Base-by-base conservation (phyloP, 306 rosid species). In the Cucumis hystrix region DNA sequence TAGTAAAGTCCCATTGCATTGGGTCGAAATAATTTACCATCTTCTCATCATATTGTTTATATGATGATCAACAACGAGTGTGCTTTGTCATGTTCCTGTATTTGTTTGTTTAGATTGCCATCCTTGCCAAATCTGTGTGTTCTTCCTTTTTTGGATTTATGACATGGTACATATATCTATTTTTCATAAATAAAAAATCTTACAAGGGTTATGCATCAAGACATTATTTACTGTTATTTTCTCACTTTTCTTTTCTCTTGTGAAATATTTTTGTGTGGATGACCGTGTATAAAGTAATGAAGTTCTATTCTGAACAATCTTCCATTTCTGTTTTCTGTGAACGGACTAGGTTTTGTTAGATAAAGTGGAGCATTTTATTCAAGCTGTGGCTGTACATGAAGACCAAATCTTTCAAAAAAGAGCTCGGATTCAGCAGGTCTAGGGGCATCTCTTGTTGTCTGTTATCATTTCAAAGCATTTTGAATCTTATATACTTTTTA, bases 341-440 rank as follows among this genome's bases (percentile, higher is more conserved):
- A 14, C 59, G 78, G 49, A 71, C 63, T 87, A 95, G 98, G 98
- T 92, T 59, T 81, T 78, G 77, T 80, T 95, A 58, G 97, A 95
- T 78, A 87, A 83, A 89, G 98, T 92, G 79, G 98, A 95, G 64
- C 91, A 87, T 83, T 95, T 92, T 83, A 82, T 88, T 77, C 96
- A 92, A 82, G 77, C 96, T 58, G 88, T 92, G 79, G 90, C 98
- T 70, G 88, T 88, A 69, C 74, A 88, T 80, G 98, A 95, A 84
- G 91, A 85, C 62, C 97, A 92, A 83, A 95, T 95, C 64, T 95
- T 95, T 85, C 97, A 90, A 84, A 95, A 95, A 81, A 90, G 98
- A 82, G 85, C 81, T 82, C 88, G 98, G 79, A 87, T 92, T 79
- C 98, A 92, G 88, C 96, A 85, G 98, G 98, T 95, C 78, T 76